Percentiles rank a stretch among this genome's conserved stretches.
These are phyloP conservation scores for Hordeum marinum DNA, from an alignment of 176 grass and related monocot genomes.

Conservation along the genomic window DNA sequence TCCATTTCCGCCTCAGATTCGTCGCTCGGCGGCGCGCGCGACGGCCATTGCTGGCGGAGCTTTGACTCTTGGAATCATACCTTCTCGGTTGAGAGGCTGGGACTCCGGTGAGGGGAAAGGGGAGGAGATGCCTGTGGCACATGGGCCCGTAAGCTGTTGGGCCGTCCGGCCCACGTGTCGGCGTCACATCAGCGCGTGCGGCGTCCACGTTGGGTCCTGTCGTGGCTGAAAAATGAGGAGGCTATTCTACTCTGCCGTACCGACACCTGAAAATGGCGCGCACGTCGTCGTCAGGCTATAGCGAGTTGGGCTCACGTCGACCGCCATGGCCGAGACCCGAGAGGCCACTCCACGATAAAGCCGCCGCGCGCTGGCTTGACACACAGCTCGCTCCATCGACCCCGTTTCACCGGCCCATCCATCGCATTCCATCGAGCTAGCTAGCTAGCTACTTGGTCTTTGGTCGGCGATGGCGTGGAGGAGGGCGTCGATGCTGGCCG, in stretches of 20 bases:
- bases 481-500: background rate
- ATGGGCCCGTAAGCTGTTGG: background rate
- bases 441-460: background rate
- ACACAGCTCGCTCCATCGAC: background rate
- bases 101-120: background rate
- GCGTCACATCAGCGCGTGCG: background rate
- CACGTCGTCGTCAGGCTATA: constrained; percentile 1
- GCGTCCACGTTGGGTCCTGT: background rate
- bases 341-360: background rate
- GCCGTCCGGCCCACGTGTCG: background rate
- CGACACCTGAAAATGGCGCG: constrained; percentile 13
- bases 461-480: constrained; percentile 3
- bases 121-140: background rate
- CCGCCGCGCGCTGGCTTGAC: background rate
- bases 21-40: background rate
- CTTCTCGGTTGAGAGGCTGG: background rate
- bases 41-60: background rate
- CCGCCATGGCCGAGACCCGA: background rate
- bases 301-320: constrained; percentile 34
- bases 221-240: background rate
- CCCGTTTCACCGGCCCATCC: background rate
- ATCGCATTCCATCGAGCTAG: background rate
- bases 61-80: background rate
- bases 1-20: background rate
- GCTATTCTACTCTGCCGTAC: background rate